Base-by-base conservation (phyloP, 371 early-diverging fungal species). In the Mucor indicus region DNA sequence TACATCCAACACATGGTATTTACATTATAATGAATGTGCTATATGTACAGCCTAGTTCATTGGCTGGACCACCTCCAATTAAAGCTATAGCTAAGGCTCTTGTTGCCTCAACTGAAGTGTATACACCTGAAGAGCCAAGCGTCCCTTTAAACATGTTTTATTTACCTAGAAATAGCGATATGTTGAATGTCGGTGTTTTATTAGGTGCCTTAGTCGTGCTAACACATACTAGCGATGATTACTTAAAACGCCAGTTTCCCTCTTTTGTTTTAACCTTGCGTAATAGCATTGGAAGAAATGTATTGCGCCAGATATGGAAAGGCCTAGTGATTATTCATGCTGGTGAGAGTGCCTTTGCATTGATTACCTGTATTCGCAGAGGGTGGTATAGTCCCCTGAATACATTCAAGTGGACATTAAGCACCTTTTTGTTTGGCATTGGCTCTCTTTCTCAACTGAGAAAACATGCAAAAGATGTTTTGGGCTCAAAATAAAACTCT, bases 11-110 rank as follows among this genome's bases (percentile, higher is more conserved):
- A 33, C 15, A 13, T n/a, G n/a, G n/a, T 10, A 33, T 10, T 10
- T 10, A 33, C 6, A 8, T 23, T 24, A 22, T n/a, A 6, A 31
- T 25, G 35, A 46, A 21, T 15, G 23, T 4, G 12, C 20, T 27
- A 7, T 38, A 35, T 38, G 1, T 22, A n/a, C 41, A 72, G 73
- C 69, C 69, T 27, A 72, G 69, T 29, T 66, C 69, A n/a, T 39
- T 72, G 9, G 21, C 49, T 6, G 69, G 69, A 4, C 69, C 69
- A 17, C 73, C 73, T 10, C 69, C 67, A 2, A 27, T 72, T 2
- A 62, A 51, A n/a, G 73, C 73, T 6, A 61, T 72, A 37, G 67
- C 69, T 9, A 72, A 69, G 48, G 69, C 72, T 8, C 46, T 61
- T 12, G 57, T 64, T 42, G 69, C 73, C 3, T 49, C 62, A 10